These are phyloP conservation scores for Bathelium albidoporum DNA, from an alignment of 495 filamentous ascomycete species.

Conservation along the genomic window DNA sequence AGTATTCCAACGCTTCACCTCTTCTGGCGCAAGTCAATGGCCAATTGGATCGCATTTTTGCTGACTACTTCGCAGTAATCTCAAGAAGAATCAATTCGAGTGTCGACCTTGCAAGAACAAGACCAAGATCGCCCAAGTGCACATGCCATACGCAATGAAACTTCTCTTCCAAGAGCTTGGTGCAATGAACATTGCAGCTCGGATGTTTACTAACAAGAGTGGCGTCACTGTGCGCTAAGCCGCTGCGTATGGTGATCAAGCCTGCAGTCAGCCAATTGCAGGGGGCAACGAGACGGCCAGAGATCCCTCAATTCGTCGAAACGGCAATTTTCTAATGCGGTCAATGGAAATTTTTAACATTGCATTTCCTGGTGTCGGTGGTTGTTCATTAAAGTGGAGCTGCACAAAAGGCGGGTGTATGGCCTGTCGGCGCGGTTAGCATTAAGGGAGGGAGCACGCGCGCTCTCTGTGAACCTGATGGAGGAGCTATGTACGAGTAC, in stretches of 20 bases:
- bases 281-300: too few relatives aligned
- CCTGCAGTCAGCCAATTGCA: too few relatives aligned
- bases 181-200: conserved; percentile 94
- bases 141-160: conserved; percentile 97
- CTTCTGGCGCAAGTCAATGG: background rate
- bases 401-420: background rate
- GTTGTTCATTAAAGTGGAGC: background rate
- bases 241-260: too few relatives aligned
- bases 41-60: conserved; percentile 12
- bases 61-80: conserved; percentile 53
- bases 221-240: conserved; percentile 53
- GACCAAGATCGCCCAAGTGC: conserved; percentile 91
- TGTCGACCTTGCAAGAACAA: conserved; percentile 98
- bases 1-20: conserved; percentile 35
- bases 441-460: background rate
- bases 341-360: background rate
- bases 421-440: background rate
- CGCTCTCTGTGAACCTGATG: too few relatives aligned
- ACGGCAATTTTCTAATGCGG: too few relatives aligned
- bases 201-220: conserved; percentile 85
- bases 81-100: conserved; percentile 88
- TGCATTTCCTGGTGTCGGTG: background rate
- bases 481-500: too few relatives aligned
- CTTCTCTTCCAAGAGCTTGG: conserved; percentile 96
- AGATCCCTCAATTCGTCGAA: too few relatives aligned